phyloP scores from a whole-genome alignment of 2,329 filamentous ascomycete genomes.

The Colletotrichum karsti region DNA sequence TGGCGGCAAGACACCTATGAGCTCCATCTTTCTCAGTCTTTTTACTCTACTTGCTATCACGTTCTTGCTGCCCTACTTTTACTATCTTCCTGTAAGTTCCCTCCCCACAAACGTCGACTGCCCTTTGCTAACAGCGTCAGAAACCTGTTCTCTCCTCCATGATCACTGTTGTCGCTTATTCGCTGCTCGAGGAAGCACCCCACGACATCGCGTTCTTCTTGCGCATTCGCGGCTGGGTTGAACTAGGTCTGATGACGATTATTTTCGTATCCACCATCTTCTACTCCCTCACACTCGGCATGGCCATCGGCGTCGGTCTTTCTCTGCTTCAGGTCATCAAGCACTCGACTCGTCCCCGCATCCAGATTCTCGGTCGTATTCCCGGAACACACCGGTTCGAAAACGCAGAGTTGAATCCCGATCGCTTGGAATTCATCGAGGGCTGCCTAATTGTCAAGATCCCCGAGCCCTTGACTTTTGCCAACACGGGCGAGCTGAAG shows the following conservation, averaged over 20 bases:
- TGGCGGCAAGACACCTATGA: slow-evolving; percentile 92
- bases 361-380: slow-evolving; percentile 93
- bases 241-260: slow-evolving; percentile 85
- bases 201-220: slow-evolving; percentile 93
- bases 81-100: slow-evolving; percentile 86
- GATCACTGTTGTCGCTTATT: slow-evolving; percentile 95
- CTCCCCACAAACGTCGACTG: neutral
- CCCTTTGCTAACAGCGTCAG: slow-evolving; percentile 48
- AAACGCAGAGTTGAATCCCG: slow-evolving; percentile 79
- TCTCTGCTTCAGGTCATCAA: slow-evolving; percentile 90
- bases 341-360: slow-evolving; percentile 90
- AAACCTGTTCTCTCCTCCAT: slow-evolving; percentile 94
- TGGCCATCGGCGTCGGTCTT: slow-evolving; percentile 91
- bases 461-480: slow-evolving; percentile 94
- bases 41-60: slow-evolving; percentile 84
- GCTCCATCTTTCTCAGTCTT: slow-evolving; percentile 84
- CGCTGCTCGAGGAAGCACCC: slow-evolving; percentile 93
- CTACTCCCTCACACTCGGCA: slow-evolving; percentile 92
- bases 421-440: slow-evolving; percentile 86
- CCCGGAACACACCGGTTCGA: slow-evolving; percentile 86
- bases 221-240: slow-evolving; percentile 84
- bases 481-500: slow-evolving; percentile 94
- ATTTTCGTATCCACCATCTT: slow-evolving; percentile 95
- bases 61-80: slow-evolving; percentile 89
- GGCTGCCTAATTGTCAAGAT: slow-evolving; percentile 97